Percentiles rank a stretch among this genome's conserved stretches.
Conservation (phyloP, 2,329 filamentous ascomycete genomes). For the Trichoderma citrinoviride region DNA sequence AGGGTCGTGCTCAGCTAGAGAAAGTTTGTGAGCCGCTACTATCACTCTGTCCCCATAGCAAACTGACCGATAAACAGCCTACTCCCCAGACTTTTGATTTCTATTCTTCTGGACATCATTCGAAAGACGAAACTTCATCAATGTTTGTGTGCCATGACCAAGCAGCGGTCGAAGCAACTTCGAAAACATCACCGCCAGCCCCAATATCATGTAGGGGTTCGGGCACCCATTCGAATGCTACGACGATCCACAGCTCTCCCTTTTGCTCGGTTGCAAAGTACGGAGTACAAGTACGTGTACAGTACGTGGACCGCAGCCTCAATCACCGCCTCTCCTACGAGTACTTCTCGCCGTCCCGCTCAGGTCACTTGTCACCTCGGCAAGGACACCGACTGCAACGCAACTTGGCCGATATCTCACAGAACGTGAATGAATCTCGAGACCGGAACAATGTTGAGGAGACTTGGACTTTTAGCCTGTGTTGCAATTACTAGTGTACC, state of each 20-base stretch:
- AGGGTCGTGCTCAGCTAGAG: background rate
- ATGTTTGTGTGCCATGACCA: background rate
- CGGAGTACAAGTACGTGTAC: background rate
- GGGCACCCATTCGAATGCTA: background rate
- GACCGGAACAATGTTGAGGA: background rate
- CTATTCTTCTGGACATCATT: background rate
- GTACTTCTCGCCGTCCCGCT: background rate
- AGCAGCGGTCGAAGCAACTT: background rate
- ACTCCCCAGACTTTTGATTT: background rate
- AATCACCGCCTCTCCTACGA: background rate
- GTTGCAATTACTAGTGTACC: background rate
- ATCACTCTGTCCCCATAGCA: background rate
- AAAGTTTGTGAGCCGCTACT: background rate
- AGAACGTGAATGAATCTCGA: background rate
- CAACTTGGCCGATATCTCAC: background rate
- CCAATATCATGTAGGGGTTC: background rate
- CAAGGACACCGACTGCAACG: background rate
- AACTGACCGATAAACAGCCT: conserved; percentile 13
- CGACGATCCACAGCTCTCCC: background rate
- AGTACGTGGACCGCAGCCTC: background rate
- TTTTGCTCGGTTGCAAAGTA: background rate
- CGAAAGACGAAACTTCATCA: background rate
- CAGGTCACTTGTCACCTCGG: background rate
- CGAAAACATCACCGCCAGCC: background rate
- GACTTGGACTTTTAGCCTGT: no score